phyloP scores from a whole-genome alignment of 2,329 filamentous ascomycete species.

The Pestalotiopsis sp. region DNA sequence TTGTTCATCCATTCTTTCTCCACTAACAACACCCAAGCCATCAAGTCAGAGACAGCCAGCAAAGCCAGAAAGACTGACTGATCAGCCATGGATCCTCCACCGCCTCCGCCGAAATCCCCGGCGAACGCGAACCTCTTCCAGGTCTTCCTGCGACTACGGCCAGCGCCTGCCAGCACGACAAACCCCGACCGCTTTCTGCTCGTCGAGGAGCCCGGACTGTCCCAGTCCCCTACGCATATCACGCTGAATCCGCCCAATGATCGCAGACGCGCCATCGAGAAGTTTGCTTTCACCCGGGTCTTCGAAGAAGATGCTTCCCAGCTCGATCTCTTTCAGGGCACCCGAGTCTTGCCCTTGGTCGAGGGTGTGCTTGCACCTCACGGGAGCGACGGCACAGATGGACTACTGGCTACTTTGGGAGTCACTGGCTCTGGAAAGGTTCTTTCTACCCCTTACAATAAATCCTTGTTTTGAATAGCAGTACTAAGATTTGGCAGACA shows the following conservation, averaged over 20 bases:
- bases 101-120: slow-evolving; percentile 41
- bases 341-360: slow-evolving; percentile 72
- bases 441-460: slow-evolving; percentile 12
- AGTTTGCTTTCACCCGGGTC: slow-evolving; percentile 90
- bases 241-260: slow-evolving; percentile 81
- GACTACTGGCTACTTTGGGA: slow-evolving; percentile 84
- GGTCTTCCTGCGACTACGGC: slow-evolving; percentile 83
- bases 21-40: background rate
- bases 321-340: slow-evolving; percentile 81
- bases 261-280: slow-evolving; percentile 84
- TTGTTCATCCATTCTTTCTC: background rate
- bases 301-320: slow-evolving; percentile 87
- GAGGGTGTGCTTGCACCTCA: slow-evolving; percentile 76
- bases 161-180: slow-evolving; percentile 50
- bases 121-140: slow-evolving; percentile 69
- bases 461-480: background rate
- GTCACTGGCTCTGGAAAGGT: slow-evolving; percentile 98
- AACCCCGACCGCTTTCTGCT: slow-evolving; percentile 71
- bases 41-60: background rate
- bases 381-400: slow-evolving; percentile 81
- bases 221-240: slow-evolving; percentile 64
- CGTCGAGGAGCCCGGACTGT: slow-evolving; percentile 62
- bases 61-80: slow-evolving; percentile 11
- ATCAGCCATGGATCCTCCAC: slow-evolving; percentile 37
- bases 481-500: slow-evolving; percentile 56